A percentile compares a stretch with the other conserved stretches of the same genome.
Conservation (phyloP, 108 stramenopile genomes). For the Ochromonas danica region DNA sequence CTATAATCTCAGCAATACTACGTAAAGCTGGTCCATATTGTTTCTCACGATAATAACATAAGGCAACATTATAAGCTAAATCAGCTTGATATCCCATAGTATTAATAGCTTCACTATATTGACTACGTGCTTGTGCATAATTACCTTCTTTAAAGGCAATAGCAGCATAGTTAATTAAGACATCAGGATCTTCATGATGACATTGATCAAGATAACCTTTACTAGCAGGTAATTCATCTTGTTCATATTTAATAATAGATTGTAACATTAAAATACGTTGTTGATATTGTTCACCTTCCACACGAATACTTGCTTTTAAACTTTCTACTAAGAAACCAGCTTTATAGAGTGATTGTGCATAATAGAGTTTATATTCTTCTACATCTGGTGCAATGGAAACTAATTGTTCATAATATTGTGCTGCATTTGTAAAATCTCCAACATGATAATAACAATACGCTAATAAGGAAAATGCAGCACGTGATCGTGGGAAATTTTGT, state of each 20-base stretch:
- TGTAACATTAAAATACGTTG: slow-evolving; percentile 68
- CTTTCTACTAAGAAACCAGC: slow-evolving; percentile 53
- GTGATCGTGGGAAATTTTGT: slow-evolving; percentile 66
- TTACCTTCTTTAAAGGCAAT: slow-evolving; percentile 71
- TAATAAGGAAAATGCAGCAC: slow-evolving; percentile 71
- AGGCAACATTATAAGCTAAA: slow-evolving; percentile 76
- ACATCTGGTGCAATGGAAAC: slow-evolving; percentile 66
- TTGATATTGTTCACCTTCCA: slow-evolving; percentile 54
- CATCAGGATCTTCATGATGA: slow-evolving; percentile 68
- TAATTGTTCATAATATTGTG: slow-evolving; percentile 71
- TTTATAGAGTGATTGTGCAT: slow-evolving; percentile 75
- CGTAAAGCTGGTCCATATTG: slow-evolving; percentile 59
- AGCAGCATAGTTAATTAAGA: slow-evolving; percentile 65
- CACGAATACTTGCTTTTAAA: slow-evolving; percentile 48
- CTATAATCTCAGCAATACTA: slow-evolving; percentile 66
- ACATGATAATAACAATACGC: slow-evolving; percentile 78
- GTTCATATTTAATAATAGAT: slow-evolving; percentile 69
- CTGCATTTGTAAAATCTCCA: slow-evolving; percentile 58
- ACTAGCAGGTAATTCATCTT: slow-evolving; percentile 67
- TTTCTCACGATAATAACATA: slow-evolving; percentile 74
- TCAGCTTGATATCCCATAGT: slow-evolving; percentile 69
- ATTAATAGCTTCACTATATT: slow-evolving; percentile 66
- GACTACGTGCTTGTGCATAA: slow-evolving; percentile 61
- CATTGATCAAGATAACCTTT: slow-evolving; percentile 64
- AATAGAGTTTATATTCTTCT: slow-evolving; percentile 74